These are phyloP conservation scores for Pyrenochaeta sp. DNA, from an alignment of 2,329 filamentous ascomycete genomes.

Conservation along the genomic window DNA sequence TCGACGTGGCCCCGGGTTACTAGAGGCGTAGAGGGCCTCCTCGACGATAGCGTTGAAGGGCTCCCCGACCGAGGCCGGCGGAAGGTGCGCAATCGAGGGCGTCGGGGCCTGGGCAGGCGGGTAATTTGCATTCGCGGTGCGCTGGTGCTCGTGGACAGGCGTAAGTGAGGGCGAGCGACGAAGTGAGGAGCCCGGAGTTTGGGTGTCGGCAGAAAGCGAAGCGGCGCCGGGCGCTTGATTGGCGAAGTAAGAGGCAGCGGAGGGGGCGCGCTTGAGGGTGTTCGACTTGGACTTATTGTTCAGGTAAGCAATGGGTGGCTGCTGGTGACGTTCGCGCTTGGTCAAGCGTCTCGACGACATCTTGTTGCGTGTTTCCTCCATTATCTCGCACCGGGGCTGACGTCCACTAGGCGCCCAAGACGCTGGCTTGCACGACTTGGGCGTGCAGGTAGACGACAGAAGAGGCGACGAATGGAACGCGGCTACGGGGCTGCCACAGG, in stretches of 20 bases:
- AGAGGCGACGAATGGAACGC: conserved; percentile 2
- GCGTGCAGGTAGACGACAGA: background rate
- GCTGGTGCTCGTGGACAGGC: conserved; percentile 28
- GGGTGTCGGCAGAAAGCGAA: conserved; percentile 6
- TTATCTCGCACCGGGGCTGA: conserved; percentile 10
- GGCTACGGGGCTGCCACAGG: conserved; percentile 1
- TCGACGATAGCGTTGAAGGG: conserved; percentile 51
- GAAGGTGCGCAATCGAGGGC: conserved; percentile 16
- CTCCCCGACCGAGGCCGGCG: conserved; percentile 36
- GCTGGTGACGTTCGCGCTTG: conserved; percentile 25
- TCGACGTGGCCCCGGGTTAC: conserved; percentile 25
- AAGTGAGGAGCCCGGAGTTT: conserved; percentile 12
- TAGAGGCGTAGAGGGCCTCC: conserved; percentile 30
- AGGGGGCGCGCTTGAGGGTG: conserved; percentile 30
- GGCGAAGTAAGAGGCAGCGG: conserved; percentile 30
- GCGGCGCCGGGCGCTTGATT: conserved; percentile 9
- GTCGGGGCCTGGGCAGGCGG: conserved; percentile 5
- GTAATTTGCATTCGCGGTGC: conserved; percentile 5
- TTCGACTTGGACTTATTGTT: conserved; percentile 21
- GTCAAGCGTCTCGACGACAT: conserved; percentile 22
- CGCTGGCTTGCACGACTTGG: background rate
- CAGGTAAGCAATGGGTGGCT: conserved; percentile 29
- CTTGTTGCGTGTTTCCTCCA: conserved; percentile 26
- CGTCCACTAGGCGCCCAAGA: conserved; percentile 2
- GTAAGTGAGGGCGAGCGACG: conserved; percentile 27